Evolutionary conservation across 176 grass and related monocot species (phyloP).

Genomic region (Avena insularis): DNA sequence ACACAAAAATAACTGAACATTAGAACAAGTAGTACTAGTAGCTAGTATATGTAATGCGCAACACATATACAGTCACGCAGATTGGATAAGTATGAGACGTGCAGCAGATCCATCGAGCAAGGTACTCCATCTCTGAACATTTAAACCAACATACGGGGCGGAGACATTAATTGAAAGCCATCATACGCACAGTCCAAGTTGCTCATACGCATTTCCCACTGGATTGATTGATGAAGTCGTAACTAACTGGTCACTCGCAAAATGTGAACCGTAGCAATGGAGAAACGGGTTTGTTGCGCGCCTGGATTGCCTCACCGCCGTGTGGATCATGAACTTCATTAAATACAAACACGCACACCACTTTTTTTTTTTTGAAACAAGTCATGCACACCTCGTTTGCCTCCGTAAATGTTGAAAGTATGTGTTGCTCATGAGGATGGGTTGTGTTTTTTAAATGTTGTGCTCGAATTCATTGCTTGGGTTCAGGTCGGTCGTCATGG

Average conservation of each 20-base stretch:
- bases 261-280: constrained; percentile 30
- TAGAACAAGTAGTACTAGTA: no score
- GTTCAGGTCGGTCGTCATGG: background rate
- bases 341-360: background rate
- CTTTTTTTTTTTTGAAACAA: background rate
- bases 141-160: background rate
- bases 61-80: background rate
- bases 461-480: background rate
- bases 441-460: constrained; percentile 9
- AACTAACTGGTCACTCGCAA: constrained; percentile 1
- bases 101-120: background rate
- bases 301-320: background rate
- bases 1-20: no score
- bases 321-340: background rate
- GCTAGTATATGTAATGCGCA: background rate
- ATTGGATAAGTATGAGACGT: background rate
- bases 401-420: no score
- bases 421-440: constrained; percentile 9
- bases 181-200: background rate
- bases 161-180: background rate
- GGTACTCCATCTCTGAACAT: background rate
- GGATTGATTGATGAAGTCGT: constrained; percentile 8
- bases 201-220: background rate
- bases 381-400: background rate
- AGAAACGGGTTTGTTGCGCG: constrained; percentile 6